Conservation (phyloP, 768 basidiomycete genomes). For the Neoboletus subvelutipes region DNA sequence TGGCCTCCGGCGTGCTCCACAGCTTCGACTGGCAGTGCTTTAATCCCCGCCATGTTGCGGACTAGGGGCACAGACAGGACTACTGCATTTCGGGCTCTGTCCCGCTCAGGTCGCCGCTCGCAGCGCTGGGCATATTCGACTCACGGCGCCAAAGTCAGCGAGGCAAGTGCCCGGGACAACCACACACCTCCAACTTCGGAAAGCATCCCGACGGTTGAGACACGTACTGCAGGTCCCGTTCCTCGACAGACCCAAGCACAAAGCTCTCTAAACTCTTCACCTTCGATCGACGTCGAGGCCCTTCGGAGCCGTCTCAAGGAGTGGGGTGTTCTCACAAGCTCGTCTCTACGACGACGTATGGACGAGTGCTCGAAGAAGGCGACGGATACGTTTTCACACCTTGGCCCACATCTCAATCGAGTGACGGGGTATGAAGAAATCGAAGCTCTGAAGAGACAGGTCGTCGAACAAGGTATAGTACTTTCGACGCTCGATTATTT, state of each 20-base stretch:
- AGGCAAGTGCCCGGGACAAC: slow-evolving; percentile 3
- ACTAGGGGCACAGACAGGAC: slow-evolving; percentile 7
- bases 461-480: slow-evolving; percentile 76
- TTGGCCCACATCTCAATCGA: slow-evolving; percentile 79
- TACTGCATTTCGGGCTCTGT: slow-evolving; percentile 9
- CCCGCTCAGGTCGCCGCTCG: slow-evolving; percentile 10
- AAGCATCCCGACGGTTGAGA: not conserved
- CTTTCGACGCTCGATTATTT: not conserved
- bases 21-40: not conserved
- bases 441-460: slow-evolving; percentile 72
- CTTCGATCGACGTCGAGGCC: slow-evolving; percentile 28
- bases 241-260: slow-evolving; percentile 2
- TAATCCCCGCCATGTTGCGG: slow-evolving; percentile 19
- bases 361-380: slow-evolving; percentile 59
- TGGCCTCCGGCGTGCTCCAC: not conserved
- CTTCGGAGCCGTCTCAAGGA: slow-evolving; percentile 40
- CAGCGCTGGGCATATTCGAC: slow-evolving; percentile 10
- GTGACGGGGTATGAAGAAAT: slow-evolving; percentile 93
- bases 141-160: not conserved
- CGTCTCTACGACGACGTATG: slow-evolving; percentile 46
- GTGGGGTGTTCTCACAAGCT: slow-evolving; percentile 42
- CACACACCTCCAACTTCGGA: slow-evolving; percentile 5
- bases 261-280: not conserved
- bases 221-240: not conserved
- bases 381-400: slow-evolving; percentile 61